These are phyloP conservation scores for Oxalis stricta DNA, from an alignment of 441 rosid genomes.

Conservation along the genomic window DNA sequence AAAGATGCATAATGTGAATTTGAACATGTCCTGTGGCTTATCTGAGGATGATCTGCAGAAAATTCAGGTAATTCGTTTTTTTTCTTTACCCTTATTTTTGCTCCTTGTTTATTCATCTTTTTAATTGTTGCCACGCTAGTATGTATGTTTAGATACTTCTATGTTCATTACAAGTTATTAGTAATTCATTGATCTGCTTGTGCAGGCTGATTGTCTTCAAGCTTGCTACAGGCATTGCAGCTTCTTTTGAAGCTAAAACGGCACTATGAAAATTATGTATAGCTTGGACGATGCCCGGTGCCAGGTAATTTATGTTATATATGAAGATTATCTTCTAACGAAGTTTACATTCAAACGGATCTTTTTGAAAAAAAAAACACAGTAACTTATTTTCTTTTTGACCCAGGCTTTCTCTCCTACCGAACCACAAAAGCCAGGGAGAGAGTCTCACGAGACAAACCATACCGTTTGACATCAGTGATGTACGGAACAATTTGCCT, in stretches of 20 bases:
- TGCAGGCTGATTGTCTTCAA: slow-evolving; percentile 62
- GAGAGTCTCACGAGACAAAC: slow-evolving; percentile 69
- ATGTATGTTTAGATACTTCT: too few species aligned
- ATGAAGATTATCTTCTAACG: not conserved
- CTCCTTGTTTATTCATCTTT: too few species aligned
- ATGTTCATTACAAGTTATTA: too few species aligned
- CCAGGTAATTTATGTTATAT: slow-evolving; percentile 57
- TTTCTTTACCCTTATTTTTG: not conserved
- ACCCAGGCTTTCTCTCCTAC: slow-evolving; percentile 76
- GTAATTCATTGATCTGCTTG: slow-evolving; percentile 1
- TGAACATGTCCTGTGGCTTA: slow-evolving; percentile 28
- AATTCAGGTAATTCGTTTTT: slow-evolving; percentile 47
- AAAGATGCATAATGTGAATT: slow-evolving; percentile 19
- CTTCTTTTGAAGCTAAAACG: slow-evolving; percentile 91
- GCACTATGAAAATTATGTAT: slow-evolving; percentile 71
- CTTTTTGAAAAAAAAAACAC: not conserved
- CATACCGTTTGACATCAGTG: slow-evolving; percentile 52
- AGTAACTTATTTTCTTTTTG: not conserved
- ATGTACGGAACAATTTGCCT: slow-evolving; percentile 36
- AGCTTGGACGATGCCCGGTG: slow-evolving; percentile 89
- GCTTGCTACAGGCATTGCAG: slow-evolving; percentile 82
- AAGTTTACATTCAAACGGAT: not conserved
- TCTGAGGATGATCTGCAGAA: slow-evolving; percentile 60
- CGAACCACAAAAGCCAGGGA: slow-evolving; percentile 66
- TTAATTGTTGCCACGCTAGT: too few species aligned